phyloP scores from a whole-genome alignment of 805 yeast genomes.

The Komagataella pastoris region DNA sequence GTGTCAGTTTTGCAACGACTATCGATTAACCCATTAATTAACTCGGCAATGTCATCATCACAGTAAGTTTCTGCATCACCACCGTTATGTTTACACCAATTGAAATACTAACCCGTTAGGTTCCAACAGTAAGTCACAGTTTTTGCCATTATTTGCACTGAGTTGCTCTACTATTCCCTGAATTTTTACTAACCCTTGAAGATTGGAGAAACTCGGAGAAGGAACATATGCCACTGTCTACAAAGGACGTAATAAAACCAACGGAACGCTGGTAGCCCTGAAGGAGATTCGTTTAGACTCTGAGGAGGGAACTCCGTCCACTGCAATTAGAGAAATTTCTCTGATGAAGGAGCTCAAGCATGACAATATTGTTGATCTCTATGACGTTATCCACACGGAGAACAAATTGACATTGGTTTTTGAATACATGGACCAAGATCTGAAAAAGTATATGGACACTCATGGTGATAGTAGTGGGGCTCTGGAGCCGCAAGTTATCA shows the following conservation, averaged over 20 bases:
- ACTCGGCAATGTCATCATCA: slow-evolving; percentile 22
- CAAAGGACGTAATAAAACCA: slow-evolving; percentile 76
- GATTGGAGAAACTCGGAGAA: slow-evolving; percentile 79
- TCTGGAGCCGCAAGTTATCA: slow-evolving; percentile 57
- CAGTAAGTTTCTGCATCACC: slow-evolving; percentile 12
- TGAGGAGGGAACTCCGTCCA: slow-evolving; percentile 97
- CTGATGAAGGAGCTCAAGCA: slow-evolving; percentile 89
- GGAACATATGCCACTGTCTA: slow-evolving; percentile 99
- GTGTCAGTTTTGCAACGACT: neutral
- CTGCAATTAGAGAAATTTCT: slow-evolving; percentile 94
- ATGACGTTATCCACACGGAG: slow-evolving; percentile 94
- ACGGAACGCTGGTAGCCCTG: slow-evolving; percentile 85
- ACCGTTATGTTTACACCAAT: neutral
- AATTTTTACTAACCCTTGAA: slow-evolving; percentile 5
- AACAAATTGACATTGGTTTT: slow-evolving; percentile 89
- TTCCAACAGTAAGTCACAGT: slow-evolving; percentile 18
- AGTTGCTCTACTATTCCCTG: slow-evolving; percentile 6
- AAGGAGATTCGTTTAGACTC: slow-evolving; percentile 91
- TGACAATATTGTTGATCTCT: slow-evolving; percentile 81
- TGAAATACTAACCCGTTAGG: slow-evolving; percentile 2
- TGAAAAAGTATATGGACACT: slow-evolving; percentile 88
- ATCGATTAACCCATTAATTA: neutral
- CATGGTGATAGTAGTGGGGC: slow-evolving; percentile 61
- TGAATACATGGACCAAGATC: slow-evolving; percentile 86
- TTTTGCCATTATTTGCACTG: slow-evolving; percentile 1